Base-by-base conservation (phyloP, 2,329 filamentous ascomycete species). In the Epichloe gansuensis region DNA sequence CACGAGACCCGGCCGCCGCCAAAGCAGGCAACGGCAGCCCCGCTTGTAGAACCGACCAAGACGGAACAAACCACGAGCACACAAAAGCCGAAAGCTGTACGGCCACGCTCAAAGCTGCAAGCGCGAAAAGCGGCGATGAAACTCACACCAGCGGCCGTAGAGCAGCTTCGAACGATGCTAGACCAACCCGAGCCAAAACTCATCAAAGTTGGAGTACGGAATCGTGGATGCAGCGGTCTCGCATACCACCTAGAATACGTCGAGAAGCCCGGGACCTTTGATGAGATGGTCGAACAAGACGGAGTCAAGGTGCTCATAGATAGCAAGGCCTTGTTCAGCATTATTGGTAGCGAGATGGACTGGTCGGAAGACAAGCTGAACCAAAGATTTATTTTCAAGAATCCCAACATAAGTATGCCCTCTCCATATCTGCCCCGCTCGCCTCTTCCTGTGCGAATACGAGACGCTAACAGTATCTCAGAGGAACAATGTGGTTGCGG, bases 311-410 rank as follows among this genome's bases (percentile, higher is more conserved):
- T 98, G 36, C 68, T 97, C 66, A 93, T 98, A 53, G 93, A 98
- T 68, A 95, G 88, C 75, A 97, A 96, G 74, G 93, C 93, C 42
- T 73, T 98, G 48, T 90, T 98, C 66, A 97, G 91, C 68, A 97
- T 98, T 51, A 96, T 98, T 61, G 93, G 93, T 5, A 95, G 87
- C 64, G 91, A 97, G 71, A 98, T 98, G 93, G 93, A 98, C 65
- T 98, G 91, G 90, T 77, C 91, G 11, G 90, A 97, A 70, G 93
- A 97, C 62, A 95, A 95, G 73, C 72, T 98, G 57, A 95, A 85
- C 66, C 80, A 90, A 68, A 78, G 87, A 58, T 98, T 98, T 68
- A 83, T 95, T 49, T 98, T 98, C 71, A 84, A 81, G 66, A 98
- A 98, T 67, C 93, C 93, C 2, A 98, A 98, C 64, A 97, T 97